Base-by-base conservation (phyloP, 805 yeast genomes). In the Saturnispora besseyi region DNA sequence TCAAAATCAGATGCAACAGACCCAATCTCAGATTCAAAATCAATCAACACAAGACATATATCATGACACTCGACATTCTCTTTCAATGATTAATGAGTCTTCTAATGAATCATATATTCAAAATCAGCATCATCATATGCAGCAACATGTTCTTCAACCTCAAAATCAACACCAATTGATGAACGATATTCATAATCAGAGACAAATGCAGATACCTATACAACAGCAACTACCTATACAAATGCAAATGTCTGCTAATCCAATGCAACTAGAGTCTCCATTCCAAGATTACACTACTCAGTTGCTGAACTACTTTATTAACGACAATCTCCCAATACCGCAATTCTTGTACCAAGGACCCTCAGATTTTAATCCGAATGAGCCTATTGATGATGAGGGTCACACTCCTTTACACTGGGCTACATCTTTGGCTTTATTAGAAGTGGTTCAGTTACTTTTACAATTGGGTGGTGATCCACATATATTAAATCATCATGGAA, bases 381-480 rank as follows among this genome's bases (percentile, higher is more conserved):
- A 76, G 52, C 74, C 82, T 2, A 80, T 86, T 21, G 95, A 86
- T 59, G 80, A 79, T 52, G 93, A 86, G 56, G 91, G 91, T 0
- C 89, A 86, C 59, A 81, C 90, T 0, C 78, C 89, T 1, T 70
- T 86, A 48, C 95, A 86, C 62, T 86, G 95, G 95, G 93, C 95
- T 0, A 75, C 87, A 30, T 82, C 93, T 0, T 76, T 86, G 80
- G 91, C 87, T 1, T 77, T 81, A 52, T 60, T 75, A n/a, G 72
- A 75, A 6, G 70, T 84, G 53, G 74, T 83, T 15, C 80, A 79
- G 54, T 68, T 79, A 29, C 61, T 85, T 29, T 57, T 84, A 21
- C 64, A 69, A 5, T 73, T 80, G 52, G 79, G 83, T 26, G 86
- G 87, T 2, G 80, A 81, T 58, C 82, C 84, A 3, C 54, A 76